A percentile compares a stretch with the other conserved stretches of the same genome.
These are phyloP conservation scores for Hypoxylon sp. DNA, from an alignment of 2,329 filamentous ascomycete genomes.

Conservation along the genomic window DNA sequence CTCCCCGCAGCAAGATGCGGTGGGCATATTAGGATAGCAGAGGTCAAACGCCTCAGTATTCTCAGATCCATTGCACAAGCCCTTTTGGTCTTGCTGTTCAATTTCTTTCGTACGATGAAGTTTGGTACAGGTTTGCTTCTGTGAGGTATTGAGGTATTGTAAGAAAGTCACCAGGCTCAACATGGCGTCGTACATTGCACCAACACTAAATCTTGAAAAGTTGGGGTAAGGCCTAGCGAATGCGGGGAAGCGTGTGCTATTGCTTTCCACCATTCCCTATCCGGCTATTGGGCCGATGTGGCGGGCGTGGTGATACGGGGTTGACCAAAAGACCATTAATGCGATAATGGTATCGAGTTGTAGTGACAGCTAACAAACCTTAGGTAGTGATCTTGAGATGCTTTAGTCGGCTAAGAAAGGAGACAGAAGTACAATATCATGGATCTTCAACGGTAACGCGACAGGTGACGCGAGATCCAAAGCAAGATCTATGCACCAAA, in stretches of 20 bases:
- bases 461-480: not conserved
- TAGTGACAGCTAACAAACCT: too few relatives aligned
- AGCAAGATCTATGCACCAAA: not conserved
- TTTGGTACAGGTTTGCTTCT: too few relatives aligned
- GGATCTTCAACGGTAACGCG: not conserved
- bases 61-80: too few relatives aligned
- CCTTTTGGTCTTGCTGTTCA: too few relatives aligned
- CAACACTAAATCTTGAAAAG: not conserved
- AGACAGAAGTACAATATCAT: too few relatives aligned
- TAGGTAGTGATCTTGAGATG: too few relatives aligned
- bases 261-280: slow-evolving; percentile 7
- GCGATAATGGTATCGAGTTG: not conserved
- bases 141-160: too few relatives aligned
- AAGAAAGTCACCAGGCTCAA: too few relatives aligned
- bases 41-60: too few relatives aligned
- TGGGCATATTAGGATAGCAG: not conserved
- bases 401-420: too few relatives aligned
- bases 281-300: not conserved
- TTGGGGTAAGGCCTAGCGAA: slow-evolving; percentile 11
- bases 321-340: not conserved
- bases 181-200: too few relatives aligned
- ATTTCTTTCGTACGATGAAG: too few relatives aligned
- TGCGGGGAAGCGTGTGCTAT: slow-evolving; percentile 19
- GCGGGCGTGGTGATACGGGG: slow-evolving; percentile 13
- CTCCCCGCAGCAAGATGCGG: not conserved